Conservation (phyloP, 345 rosid species). For the Litchi chinensis region DNA sequence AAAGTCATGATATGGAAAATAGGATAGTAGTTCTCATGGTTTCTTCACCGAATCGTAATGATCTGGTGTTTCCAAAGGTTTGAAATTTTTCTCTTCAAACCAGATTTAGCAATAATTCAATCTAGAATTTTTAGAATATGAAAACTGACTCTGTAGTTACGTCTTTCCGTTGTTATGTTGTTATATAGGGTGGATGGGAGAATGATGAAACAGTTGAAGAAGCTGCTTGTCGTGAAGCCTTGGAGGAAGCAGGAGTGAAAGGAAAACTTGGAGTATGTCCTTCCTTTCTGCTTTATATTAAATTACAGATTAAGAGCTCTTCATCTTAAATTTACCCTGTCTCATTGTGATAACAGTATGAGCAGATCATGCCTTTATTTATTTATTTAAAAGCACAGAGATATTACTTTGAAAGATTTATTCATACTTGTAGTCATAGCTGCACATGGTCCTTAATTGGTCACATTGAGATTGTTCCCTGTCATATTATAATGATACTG, state of each 20-base stretch:
- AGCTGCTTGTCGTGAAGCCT: constrained; percentile 92
- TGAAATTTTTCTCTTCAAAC: neutral
- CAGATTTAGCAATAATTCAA: neutral
- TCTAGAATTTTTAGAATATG: neutral
- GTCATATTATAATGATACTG: neutral
- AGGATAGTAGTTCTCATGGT: constrained; percentile 73
- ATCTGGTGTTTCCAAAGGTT: constrained; percentile 92
- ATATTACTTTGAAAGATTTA: neutral
- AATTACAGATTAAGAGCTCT: constrained; percentile 3
- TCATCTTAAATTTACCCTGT: neutral
- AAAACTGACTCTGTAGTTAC: neutral
- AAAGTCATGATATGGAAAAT: constrained; percentile 37
- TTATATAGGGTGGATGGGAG: constrained; percentile 95
- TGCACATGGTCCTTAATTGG: neutral
- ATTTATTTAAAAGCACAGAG: neutral
- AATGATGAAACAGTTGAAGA: constrained; percentile 80
- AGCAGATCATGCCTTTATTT: neutral
- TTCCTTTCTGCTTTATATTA: neutral
- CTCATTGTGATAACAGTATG: neutral
- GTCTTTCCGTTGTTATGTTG: neutral
- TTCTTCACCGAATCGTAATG: constrained; percentile 82
- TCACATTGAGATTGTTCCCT: neutral
- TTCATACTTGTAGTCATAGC: neutral
- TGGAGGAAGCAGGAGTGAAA: constrained; percentile 94
- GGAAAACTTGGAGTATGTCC: constrained; percentile 68